Base-by-base conservation (phyloP, 331 rosid genomes). In the Spiraea crenata region DNA sequence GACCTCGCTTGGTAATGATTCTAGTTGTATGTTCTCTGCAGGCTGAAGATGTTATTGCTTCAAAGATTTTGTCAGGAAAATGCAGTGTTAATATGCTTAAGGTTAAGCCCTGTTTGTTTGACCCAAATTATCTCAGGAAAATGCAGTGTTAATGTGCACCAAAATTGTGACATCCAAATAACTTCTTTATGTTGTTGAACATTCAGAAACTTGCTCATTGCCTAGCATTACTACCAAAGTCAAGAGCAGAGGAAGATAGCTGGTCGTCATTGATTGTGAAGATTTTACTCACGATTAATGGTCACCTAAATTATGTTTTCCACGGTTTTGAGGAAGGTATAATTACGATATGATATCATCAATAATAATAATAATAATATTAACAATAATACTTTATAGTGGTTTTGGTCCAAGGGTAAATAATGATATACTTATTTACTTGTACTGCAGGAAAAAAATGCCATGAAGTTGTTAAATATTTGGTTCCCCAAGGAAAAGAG, bases 271-370 rank as follows among this genome's bases (percentile, higher is more conserved):
- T 88, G 88, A 77, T 91, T 80, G 89, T 81, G 81, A 95, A 87
- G 73, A 68, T 91, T 54, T 76, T 95, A 83, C 46, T 87, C 69
- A 58, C 80, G 69, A 82, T 95, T 59, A 83, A 84, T 64, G 70
- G 75, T 71, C 95, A 83, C 77, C 81, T 95, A 77, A 82, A 82
- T 83, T 80, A 73, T 70, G 77, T 83, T 71, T 88, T 95, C 82
- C 93, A 86, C 76, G 96, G 96, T 72, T 74, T 91, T 72, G 97
- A 89, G 79, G 96, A 82, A 83, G 98, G 98, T 95, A 83, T 7
- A 35, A 25, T 64, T 13, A 62, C 39, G 44, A 7, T 41, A 14
- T 41, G 20, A 42, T 55, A 55, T 46, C 17, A 45, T 63, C 25
- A 25, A 25, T 25, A 25, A 25, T 70, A 52, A 55, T 45, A 45